These are phyloP conservation scores for Bothriochloa decipiens DNA, from an alignment of 176 grass and related monocot species.

Conservation along the genomic window DNA sequence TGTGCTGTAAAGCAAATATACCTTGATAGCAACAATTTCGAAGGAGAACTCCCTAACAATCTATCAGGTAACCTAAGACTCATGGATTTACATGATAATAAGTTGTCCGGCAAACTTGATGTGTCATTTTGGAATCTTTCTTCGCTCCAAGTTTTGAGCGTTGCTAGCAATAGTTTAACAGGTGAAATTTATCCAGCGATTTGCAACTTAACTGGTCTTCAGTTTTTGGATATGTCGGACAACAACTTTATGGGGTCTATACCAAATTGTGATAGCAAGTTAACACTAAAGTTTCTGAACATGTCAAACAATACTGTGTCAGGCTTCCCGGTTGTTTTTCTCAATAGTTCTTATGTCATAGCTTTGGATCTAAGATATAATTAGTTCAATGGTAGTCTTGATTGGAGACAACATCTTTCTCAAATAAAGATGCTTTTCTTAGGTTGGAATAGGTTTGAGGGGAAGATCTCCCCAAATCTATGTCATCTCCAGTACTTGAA, in stretches of 20 bases:
- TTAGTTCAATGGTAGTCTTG: background rate
- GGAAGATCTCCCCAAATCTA: background rate
- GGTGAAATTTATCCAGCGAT: background rate
- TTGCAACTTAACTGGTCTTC: background rate
- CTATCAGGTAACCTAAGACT: background rate
- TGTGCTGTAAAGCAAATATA: background rate
- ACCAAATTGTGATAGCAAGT: background rate
- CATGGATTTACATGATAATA: constrained; percentile 1
- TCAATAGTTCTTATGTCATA: background rate
- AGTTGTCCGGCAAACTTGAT: background rate
- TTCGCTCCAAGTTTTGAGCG: background rate
- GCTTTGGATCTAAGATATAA: constrained; percentile 23
- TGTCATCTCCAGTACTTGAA: constrained; percentile 9
- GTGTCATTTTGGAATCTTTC: background rate
- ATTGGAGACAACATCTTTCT: background rate
- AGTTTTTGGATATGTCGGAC: constrained; percentile 13
- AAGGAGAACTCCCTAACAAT: background rate
- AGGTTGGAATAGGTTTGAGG: constrained; percentile 3
- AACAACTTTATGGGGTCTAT: constrained; percentile 18
- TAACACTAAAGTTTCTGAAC: background rate
- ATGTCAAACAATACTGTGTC: background rate
- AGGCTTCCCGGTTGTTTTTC: background rate
- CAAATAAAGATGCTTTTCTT: background rate
- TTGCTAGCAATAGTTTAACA: constrained; percentile 4
- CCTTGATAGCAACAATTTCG: background rate